phyloP scores from a whole-genome alignment of 257 asterid genomes.

The Solanum phureja region DNA sequence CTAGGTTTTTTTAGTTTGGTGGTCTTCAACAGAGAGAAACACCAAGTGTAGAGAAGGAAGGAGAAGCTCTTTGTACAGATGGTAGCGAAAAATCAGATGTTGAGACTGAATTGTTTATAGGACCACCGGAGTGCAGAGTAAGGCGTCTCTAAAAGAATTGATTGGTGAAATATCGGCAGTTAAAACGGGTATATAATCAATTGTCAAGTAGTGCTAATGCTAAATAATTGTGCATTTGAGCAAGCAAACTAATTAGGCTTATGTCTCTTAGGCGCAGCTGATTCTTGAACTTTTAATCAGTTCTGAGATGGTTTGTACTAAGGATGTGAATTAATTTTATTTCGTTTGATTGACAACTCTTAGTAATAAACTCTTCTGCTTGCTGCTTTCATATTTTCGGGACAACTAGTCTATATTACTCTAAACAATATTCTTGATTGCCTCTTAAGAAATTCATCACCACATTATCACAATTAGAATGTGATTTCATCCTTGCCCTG shows the following conservation, averaged over 20 bases:
- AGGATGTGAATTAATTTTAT: background rate
- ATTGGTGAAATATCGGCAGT: background rate
- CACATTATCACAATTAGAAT: conserved; percentile 15
- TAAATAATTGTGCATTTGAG: background rate
- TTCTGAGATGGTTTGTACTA: background rate
- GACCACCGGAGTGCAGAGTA: conserved; percentile 55
- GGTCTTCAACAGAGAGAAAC: conserved; percentile 17
- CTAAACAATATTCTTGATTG: background rate
- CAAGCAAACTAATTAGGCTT: background rate
- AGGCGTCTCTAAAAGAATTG: conserved; percentile 18
- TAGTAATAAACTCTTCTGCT: background rate
- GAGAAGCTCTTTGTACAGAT: conserved; percentile 20
- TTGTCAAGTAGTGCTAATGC: background rate
- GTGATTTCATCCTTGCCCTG: background rate
- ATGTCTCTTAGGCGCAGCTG: background rate
- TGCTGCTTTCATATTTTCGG: background rate
- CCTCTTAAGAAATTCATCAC: background rate
- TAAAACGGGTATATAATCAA: background rate
- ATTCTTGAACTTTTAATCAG: background rate
- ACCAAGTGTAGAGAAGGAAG: conserved; percentile 24
- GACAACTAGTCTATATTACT: background rate
- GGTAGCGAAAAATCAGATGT: conserved; percentile 70
- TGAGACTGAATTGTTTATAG: conserved; percentile 82
- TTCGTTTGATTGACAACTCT: background rate
- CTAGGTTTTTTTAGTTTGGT: conserved; percentile 23